phyloP scores from a whole-genome alignment of 2,329 filamentous ascomycete genomes.

The Phialocephala subalpina region DNA sequence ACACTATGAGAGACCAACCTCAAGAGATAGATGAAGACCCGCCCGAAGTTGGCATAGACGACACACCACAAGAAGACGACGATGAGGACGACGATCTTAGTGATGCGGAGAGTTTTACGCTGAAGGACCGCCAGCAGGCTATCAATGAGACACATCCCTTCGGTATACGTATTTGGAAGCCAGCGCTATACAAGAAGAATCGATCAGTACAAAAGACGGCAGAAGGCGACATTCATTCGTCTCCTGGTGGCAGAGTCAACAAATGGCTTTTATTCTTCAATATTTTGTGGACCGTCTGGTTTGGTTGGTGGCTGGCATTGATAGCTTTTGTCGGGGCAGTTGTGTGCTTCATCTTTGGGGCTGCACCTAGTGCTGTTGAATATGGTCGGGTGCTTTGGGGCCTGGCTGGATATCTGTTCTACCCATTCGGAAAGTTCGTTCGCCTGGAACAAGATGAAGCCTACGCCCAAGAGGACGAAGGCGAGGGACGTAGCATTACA shows the following conservation, averaged over 20 bases:
- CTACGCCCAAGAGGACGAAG: constrained; percentile 92
- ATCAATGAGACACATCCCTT: constrained; percentile 99
- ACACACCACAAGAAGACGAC: constrained; percentile 49
- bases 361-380: constrained; percentile 79
- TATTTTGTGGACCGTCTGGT: constrained; percentile 85
- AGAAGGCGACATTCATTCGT: constrained; percentile 95
- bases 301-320: constrained; percentile 94
- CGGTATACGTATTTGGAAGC: constrained; percentile 98
- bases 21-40: constrained; percentile 20
- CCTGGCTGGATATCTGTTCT: constrained; percentile 86
- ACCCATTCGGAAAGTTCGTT: constrained; percentile 97
- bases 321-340: constrained; percentile 78
- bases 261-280: constrained; percentile 89
- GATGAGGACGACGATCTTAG: constrained; percentile 76
- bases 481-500: constrained; percentile 94
- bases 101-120: constrained; percentile 96
- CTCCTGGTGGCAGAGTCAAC: constrained; percentile 87
- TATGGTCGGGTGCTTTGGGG: constrained; percentile 89
- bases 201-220: constrained; percentile 96
- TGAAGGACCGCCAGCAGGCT: constrained; percentile 95
- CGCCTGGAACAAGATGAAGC: constrained; percentile 92
- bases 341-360: constrained; percentile 81
- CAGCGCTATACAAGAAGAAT: constrained; percentile 96
- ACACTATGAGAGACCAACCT: constrained; percentile 12
- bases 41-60: constrained; percentile 35